A percentile compares a stretch with the other conserved stretches of the same genome.
Conservation (phyloP, 768 basidiomycete genomes). For the Leccinum longicurvipes region DNA sequence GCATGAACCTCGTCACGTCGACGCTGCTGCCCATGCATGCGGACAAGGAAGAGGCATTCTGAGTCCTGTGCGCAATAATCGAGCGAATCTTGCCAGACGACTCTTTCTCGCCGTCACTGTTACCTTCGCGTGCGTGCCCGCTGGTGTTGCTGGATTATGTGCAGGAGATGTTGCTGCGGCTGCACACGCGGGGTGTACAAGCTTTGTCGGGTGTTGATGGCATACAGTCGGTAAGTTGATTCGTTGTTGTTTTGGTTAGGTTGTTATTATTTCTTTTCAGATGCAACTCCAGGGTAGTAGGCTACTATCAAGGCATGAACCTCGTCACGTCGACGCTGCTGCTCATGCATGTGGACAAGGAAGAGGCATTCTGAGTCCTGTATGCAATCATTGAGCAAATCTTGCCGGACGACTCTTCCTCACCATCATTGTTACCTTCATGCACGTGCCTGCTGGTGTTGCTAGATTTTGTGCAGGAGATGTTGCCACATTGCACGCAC, state of each 20-base stretch:
- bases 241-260: slow-evolving; percentile 32
- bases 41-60: slow-evolving; percentile 96
- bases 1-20: too few species aligned
- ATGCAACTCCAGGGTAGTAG: slow-evolving; percentile 87
- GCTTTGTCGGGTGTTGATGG: slow-evolving; percentile 81
- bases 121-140: slow-evolving; percentile 93
- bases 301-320: slow-evolving; percentile 96
- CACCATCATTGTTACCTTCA: slow-evolving; percentile 86
- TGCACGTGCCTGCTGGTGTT: slow-evolving; percentile 92
- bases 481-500: too few species aligned
- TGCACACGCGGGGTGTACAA: slow-evolving; percentile 96
- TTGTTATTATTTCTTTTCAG: slow-evolving; percentile 36
- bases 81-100: too few species aligned
- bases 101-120: slow-evolving; percentile 89
- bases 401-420: slow-evolving; percentile 90
- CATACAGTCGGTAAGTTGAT: too few species aligned
- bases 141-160: too few species aligned
- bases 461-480: too few species aligned
- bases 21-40: slow-evolving; percentile 90
- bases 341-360: slow-evolving; percentile 89
- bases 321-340: slow-evolving; percentile 92
- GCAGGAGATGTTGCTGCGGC: too few species aligned
- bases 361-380: slow-evolving; percentile 96
- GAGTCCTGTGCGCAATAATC: slow-evolving; percentile 86
- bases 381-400: slow-evolving; percentile 84